These are phyloP conservation scores for Botrytis fragariae DNA, from an alignment of 2,329 filamentous ascomycete species.

Conservation along the genomic window DNA sequence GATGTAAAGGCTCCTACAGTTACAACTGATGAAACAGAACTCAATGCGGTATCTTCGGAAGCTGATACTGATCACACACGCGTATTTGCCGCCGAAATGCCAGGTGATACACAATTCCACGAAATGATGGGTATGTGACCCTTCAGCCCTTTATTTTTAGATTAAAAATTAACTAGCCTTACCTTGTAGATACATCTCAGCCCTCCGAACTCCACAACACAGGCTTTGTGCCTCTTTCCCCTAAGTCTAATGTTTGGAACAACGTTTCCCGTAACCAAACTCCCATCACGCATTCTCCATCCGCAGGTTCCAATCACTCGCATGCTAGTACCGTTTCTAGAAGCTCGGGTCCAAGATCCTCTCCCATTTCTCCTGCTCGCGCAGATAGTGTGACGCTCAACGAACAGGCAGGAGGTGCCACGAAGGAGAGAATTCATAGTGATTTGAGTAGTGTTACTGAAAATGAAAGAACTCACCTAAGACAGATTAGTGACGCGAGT, in stretches of 20 bases:
- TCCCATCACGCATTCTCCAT: constrained; percentile 22
- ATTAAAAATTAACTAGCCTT: constrained; percentile 1
- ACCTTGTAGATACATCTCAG: constrained; percentile 30
- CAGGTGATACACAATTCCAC: constrained; percentile 34
- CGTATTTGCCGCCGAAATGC: constrained; percentile 27
- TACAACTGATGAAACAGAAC: constrained; percentile 33
- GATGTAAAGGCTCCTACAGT: constrained; percentile 35
- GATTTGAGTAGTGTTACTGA: constrained; percentile 28
- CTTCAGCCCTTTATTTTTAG: constrained; percentile 1
- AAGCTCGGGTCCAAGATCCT: constrained; percentile 25
- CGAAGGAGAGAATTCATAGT: constrained; percentile 7
- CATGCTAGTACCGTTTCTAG: constrained; percentile 29
- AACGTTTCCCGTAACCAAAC: constrained; percentile 6
- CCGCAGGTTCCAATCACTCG: constrained; percentile 20
- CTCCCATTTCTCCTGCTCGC: constrained; percentile 20
- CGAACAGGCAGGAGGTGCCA: not conserved
- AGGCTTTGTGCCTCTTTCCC: constrained; percentile 24
- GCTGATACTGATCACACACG: constrained; percentile 27
- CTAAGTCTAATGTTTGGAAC: constrained; percentile 12
- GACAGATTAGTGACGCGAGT: constrained; percentile 33
- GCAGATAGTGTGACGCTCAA: constrained; percentile 27
- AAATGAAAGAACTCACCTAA: constrained; percentile 27
- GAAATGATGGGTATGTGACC: constrained; percentile 38
- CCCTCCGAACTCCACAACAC: constrained; percentile 29
- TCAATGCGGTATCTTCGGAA: constrained; percentile 19